Percentiles rank a stretch among this genome's conserved stretches.
Conservation (phyloP, 2,329 filamentous ascomycete species). For the Lecanoromycetidae sp. region DNA sequence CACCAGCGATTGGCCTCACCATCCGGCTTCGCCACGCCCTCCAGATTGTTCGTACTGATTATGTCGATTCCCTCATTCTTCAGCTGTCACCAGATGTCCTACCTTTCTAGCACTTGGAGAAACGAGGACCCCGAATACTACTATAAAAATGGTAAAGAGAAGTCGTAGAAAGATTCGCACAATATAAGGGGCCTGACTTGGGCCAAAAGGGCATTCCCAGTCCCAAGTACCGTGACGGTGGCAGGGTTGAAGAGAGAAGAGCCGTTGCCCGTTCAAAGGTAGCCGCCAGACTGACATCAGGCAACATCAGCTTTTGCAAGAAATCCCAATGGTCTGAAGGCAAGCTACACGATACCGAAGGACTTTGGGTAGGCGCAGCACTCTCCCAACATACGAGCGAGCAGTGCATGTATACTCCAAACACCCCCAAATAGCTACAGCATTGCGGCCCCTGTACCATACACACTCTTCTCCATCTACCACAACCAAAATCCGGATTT, state of each 20-base stretch:
- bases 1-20: slow-evolving; percentile 8
- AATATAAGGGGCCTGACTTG: slow-evolving; percentile 35
- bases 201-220: slow-evolving; percentile 42
- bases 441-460: slow-evolving; percentile 46
- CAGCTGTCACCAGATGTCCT: slow-evolving; percentile 46
- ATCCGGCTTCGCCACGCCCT: slow-evolving; percentile 31
- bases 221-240: slow-evolving; percentile 51
- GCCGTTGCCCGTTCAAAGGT: slow-evolving; percentile 11
- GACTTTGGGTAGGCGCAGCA: slow-evolving; percentile 44
- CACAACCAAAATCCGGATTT: slow-evolving; percentile 35
- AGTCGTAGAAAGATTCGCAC: slow-evolving; percentile 51
- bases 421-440: slow-evolving; percentile 54
- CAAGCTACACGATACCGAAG: background rate
- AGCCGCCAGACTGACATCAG: slow-evolving; percentile 34
- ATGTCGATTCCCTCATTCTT: slow-evolving; percentile 47
- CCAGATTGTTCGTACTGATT: slow-evolving; percentile 53
- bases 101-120: slow-evolving; percentile 46
- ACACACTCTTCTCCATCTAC: slow-evolving; percentile 47
- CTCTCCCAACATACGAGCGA: slow-evolving; percentile 44
- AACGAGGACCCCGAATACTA: slow-evolving; percentile 37
- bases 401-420: slow-evolving; percentile 47
- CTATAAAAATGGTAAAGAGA: slow-evolving; percentile 37
- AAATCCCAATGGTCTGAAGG: background rate
- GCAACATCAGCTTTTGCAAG: slow-evolving; percentile 22
- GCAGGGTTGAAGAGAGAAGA: slow-evolving; percentile 33